phyloP scores from a whole-genome alignment of 1,284 basidiomycete species.

The Pascua guehoae region DNA sequence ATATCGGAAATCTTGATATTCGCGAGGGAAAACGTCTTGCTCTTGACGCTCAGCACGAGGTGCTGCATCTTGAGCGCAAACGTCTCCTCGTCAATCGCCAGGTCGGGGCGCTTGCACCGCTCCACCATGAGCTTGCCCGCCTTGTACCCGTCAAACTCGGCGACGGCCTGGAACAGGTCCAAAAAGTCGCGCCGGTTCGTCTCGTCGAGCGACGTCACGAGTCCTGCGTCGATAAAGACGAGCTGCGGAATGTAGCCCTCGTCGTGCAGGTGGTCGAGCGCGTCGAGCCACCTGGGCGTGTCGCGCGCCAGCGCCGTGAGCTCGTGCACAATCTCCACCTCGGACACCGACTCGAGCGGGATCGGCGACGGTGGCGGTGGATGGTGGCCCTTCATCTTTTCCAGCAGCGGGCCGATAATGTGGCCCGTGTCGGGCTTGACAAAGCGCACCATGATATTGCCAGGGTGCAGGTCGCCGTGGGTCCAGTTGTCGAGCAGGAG shows the following conservation, averaged over 20 bases:
- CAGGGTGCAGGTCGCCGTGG: slow-evolving; percentile 77
- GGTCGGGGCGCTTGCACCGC: slow-evolving; percentile 85
- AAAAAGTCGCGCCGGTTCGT: slow-evolving; percentile 87
- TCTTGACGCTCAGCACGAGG: slow-evolving; percentile 86
- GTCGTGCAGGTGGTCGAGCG: slow-evolving; percentile 62
- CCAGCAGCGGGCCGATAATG: slow-evolving; percentile 51
- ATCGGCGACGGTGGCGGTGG: slow-evolving; percentile 29
- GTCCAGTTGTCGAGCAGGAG: slow-evolving; percentile 97
- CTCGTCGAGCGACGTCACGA: slow-evolving; percentile 80
- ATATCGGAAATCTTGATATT: slow-evolving; percentile 95
- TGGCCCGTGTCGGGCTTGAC: slow-evolving; percentile 68
- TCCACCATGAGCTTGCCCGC: slow-evolving; percentile 95
- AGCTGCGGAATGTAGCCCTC: slow-evolving; percentile 89
- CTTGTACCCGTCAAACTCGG: slow-evolving; percentile 93
- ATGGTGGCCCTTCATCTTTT: slow-evolving; percentile 25
- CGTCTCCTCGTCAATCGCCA: slow-evolving; percentile 85
- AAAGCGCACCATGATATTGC: slow-evolving; percentile 98
- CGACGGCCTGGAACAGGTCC: slow-evolving; percentile 92
- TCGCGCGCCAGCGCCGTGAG: slow-evolving; percentile 61
- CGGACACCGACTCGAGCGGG: slow-evolving; percentile 25
- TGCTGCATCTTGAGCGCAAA: slow-evolving; percentile 98
- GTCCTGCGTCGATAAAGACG: slow-evolving; percentile 92
- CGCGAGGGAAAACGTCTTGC: slow-evolving; percentile 92
- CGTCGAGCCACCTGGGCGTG: slow-evolving; percentile 65
- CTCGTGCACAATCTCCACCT: slow-evolving; percentile 60